Percentiles rank a stretch among this genome's conserved stretches.
phyloP scores from a whole-genome alignment of 2,329 filamentous ascomycete genomes.

The Byssothecium circinans region DNA sequence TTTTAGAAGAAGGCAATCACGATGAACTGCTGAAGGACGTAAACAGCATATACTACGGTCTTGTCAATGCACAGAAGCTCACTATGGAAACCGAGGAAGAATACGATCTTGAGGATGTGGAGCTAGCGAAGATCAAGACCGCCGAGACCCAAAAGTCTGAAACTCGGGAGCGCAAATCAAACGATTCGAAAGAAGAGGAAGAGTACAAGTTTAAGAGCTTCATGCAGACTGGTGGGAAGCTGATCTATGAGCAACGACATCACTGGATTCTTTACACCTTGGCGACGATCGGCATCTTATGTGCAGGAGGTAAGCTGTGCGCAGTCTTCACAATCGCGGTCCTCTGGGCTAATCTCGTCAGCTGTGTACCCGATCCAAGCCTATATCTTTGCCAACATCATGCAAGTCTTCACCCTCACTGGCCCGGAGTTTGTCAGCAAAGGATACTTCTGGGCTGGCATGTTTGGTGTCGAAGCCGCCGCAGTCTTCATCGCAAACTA shows the following conservation, averaged over 20 bases:
- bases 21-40: slow-evolving; percentile 65
- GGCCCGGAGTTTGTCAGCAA: slow-evolving; percentile 28
- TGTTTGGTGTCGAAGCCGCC: slow-evolving; percentile 64
- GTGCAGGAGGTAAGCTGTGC: slow-evolving; percentile 24
- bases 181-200: slow-evolving; percentile 17
- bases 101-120: slow-evolving; percentile 14
- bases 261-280: slow-evolving; percentile 39
- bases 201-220: slow-evolving; percentile 36
- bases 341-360: not conserved
- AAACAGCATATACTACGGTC: slow-evolving; percentile 65
- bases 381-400: slow-evolving; percentile 42
- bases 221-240: slow-evolving; percentile 34
- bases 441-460: slow-evolving; percentile 65
- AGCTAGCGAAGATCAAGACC: slow-evolving; percentile 20
- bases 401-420: slow-evolving; percentile 41
- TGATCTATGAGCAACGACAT: slow-evolving; percentile 39
- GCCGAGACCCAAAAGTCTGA: slow-evolving; percentile 14
- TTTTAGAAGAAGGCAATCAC: slow-evolving; percentile 76
- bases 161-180: slow-evolving; percentile 5
- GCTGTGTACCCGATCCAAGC: slow-evolving; percentile 45
- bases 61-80: slow-evolving; percentile 58
- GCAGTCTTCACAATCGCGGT: not conserved
- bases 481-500: slow-evolving; percentile 59
- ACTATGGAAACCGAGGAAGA: slow-evolving; percentile 31
- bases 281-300: slow-evolving; percentile 31